These are phyloP conservation scores for Teunomyces gatunensis DNA, from an alignment of 805 yeast species.

Conservation along the genomic window DNA sequence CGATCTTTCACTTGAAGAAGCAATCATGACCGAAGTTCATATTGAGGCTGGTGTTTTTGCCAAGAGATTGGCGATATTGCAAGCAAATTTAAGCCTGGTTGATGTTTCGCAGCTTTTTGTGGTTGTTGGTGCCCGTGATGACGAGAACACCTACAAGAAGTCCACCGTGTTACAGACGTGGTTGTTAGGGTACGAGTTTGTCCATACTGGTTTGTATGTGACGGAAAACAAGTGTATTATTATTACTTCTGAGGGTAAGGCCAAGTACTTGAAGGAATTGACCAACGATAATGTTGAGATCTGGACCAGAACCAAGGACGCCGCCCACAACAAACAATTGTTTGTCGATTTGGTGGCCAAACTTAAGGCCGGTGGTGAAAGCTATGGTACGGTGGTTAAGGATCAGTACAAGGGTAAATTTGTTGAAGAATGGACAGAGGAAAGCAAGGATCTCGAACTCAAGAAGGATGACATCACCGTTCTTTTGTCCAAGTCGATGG, in stretches of 20 bases:
- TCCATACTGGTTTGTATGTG: constrained; percentile 78
- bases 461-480: constrained; percentile 48
- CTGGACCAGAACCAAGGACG: constrained; percentile 79
- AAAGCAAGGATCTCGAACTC: constrained; percentile 20
- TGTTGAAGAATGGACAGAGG: constrained; percentile 71
- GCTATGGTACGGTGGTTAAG: constrained; percentile 67
- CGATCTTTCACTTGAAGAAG: background rate
- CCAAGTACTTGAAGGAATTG: constrained; percentile 69
- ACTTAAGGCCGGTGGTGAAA: constrained; percentile 35
- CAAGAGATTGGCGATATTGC: constrained; percentile 46
- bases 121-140: constrained; percentile 82
- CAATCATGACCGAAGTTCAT: constrained; percentile 56
- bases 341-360: constrained; percentile 56
- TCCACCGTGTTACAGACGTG: constrained; percentile 85
- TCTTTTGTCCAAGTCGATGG: constrained; percentile 56
- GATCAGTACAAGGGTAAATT: constrained; percentile 84
- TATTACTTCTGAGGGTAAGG: constrained; percentile 81
- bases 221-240: constrained; percentile 58
- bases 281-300: constrained; percentile 46
- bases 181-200: constrained; percentile 93
- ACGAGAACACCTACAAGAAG: constrained; percentile 85
- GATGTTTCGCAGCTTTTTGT: constrained; percentile 42
- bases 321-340: constrained; percentile 65
- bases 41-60: constrained; percentile 54
- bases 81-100: constrained; percentile 28